phyloP scores from a whole-genome alignment of 2,329 filamentous ascomycete species.

The Pseudocercospora macadamiae region DNA sequence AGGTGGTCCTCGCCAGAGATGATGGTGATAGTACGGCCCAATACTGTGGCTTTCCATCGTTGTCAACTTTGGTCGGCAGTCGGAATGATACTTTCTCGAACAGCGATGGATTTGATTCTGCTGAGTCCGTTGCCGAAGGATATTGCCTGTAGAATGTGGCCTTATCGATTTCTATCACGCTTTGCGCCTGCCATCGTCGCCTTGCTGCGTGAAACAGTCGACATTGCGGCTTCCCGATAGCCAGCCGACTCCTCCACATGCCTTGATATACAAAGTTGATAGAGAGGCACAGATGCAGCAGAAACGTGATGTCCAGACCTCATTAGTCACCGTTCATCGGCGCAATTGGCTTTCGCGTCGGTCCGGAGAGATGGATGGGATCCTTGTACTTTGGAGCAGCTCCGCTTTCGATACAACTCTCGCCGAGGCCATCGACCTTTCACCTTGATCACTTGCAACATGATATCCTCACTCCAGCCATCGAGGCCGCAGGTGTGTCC shows the following conservation, averaged over 20 bases:
- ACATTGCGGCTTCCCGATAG: slow-evolving; percentile 19
- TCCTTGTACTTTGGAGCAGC: slow-evolving; percentile 7
- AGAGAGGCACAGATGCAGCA: neutral
- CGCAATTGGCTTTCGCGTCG: neutral
- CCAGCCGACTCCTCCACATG: slow-evolving; percentile 22
- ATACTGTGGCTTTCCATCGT: slow-evolving; percentile 51
- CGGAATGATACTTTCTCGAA: slow-evolving; percentile 73
- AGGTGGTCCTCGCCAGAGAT: slow-evolving; percentile 76
- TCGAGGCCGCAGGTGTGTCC: slow-evolving; percentile 20
- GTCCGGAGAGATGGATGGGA: slow-evolving; percentile 6
- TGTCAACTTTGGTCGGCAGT: slow-evolving; percentile 52
- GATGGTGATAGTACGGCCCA: slow-evolving; percentile 87
- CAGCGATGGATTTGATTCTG: slow-evolving; percentile 38
- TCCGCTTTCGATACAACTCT: slow-evolving; percentile 10
- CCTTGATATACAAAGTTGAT: neutral
- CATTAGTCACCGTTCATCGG: neutral
- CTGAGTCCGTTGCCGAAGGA: slow-evolving; percentile 53
- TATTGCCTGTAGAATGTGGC: slow-evolving; percentile 83
- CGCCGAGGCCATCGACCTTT: slow-evolving; percentile 14
- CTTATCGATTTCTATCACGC: slow-evolving; percentile 67
- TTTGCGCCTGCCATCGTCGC: neutral
- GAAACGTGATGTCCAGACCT: neutral
- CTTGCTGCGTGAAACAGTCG: slow-evolving; percentile 20
- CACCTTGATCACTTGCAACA: slow-evolving; percentile 8
- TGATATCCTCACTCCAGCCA: slow-evolving; percentile 24